Base-by-base conservation (phyloP, 176 grass and related monocot genomes). In the Phoenix roebelenii region DNA sequence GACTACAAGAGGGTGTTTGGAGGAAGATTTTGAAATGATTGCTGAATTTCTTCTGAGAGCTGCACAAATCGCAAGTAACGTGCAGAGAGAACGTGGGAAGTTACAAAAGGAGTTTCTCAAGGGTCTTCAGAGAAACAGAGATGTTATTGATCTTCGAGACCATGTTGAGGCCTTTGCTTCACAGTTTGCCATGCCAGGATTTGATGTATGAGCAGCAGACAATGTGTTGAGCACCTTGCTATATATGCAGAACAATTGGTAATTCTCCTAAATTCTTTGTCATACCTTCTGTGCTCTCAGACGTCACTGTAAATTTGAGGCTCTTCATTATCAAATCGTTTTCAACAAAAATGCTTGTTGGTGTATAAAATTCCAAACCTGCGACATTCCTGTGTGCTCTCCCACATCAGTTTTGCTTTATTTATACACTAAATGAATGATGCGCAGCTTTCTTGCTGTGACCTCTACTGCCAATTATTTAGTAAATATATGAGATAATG, bases 1-100 rank as follows among this genome's bases (percentile, higher is more conserved):
- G 93, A 98, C 93, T 51, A 89, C 93, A 64, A 88, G 93, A 89
- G 93, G 93, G 66, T 92, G 93, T 71, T 79, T 92, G 50, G 93
- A 98, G 74, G 82, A 72, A 17, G 93, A 98, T 55, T 98, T 98
- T 0, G 79, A 89, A 65, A 60, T 44, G 44, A 85, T 98, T 0
- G 93, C 84, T 25, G 76, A 85, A 16, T 98, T 98, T 70, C 84
- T 98, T 22, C 70, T 98, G 35, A 85, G 87, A 63, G 87, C 93
- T 3, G 86, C 76, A 65, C 88, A 83, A 39, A 98, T 98, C 63
- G 79, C 93, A 28, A 80, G 67, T 69, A 83, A 52, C 61, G 57
- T 85, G 62, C 58, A 85, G 52, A 92, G 85, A 78, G 87, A 89
- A 70, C 75, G 83, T 61, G 88, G 93, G 6, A 98, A 98, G 72